Base-by-base conservation (phyloP, 495 filamentous ascomycete genomes). In the Aspergillus bridgeri region DNA sequence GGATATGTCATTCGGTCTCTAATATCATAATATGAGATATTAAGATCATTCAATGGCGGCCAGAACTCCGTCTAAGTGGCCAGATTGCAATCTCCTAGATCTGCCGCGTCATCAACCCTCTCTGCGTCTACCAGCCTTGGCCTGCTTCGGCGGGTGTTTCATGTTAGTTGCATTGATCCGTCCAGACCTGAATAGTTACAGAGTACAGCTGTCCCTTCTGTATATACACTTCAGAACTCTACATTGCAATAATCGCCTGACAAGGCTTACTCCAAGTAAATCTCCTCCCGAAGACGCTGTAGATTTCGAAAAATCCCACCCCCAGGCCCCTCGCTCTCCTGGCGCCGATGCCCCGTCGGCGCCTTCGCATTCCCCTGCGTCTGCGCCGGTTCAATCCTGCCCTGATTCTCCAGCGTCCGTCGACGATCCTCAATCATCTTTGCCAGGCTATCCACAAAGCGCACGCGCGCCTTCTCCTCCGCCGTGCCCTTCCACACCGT, bases 401-500 rank as follows among this genome's bases (percentile, higher is more conserved):
- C 79, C 53, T 78, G 62, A 47, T 82, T 68, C 50, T 88, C 85
- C 66, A 81, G 66, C 42, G 79, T 79, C 58, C 80, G 75, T 54
- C 78, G 81, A 79, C 71, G 73, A 53, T 82, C 81, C 20, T 83
- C 80, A 47, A 86, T 80, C 43, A 82, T 72, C 67, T 75, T 77
- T 42, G 83, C 84, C 56, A 98, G 66, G 51, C 82, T 79, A 57
- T 97, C 92, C 49, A 98, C 86, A 66, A 97, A 90, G 54, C 83
- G 87, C 11, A 75, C 73, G 59, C 95, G 79, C 24, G 91, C 91
- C 67, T 88, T 92, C 62, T 96, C 94, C 79, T 98, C 94, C 0
- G 89, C 88, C 18, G 95, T 96, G 1, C 91, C 91, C 65, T 89
- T 92, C 90, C 95, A 98, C n/a, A 98, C 85, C 13, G 71, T 70